Conservation (phyloP, 306 rosid genomes). For the Glycine soja region DNA sequence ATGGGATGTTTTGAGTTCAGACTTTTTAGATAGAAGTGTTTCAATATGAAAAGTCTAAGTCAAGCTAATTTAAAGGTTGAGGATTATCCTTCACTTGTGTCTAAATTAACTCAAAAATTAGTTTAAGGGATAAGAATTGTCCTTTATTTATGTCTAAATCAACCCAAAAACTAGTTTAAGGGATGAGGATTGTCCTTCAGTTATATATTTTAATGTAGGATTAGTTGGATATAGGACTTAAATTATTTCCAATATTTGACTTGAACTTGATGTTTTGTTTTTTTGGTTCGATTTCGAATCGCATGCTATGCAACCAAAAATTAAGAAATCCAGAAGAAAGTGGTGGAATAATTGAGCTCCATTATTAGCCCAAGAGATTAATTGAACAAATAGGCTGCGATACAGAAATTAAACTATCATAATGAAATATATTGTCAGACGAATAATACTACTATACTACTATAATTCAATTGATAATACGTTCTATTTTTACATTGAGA, state of each 20-base stretch:
- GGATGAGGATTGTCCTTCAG: too few relatives aligned
- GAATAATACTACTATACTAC: neutral
- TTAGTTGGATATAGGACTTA: too few relatives aligned
- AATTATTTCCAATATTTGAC: too few relatives aligned
- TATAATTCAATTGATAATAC: neutral
- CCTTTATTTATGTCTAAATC: too few relatives aligned
- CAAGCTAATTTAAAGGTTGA: too few relatives aligned
- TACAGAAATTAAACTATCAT: neutral
- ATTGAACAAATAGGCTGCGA: neutral
- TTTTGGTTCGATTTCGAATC: constrained; percentile 1
- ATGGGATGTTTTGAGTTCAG: neutral
- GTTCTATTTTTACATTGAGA: neutral
- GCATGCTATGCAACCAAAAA: neutral
- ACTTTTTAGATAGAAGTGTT: too few relatives aligned
- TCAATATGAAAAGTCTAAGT: too few relatives aligned
- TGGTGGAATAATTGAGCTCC: constrained; percentile 21
- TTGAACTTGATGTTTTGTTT: constrained; percentile 21
- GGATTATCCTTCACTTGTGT: too few relatives aligned
- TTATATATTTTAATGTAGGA: too few relatives aligned
- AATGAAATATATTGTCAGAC: neutral
- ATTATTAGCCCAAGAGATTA: neutral
- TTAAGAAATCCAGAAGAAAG: neutral
- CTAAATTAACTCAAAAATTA: too few relatives aligned
- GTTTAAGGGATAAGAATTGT: too few relatives aligned
- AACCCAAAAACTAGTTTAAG: too few relatives aligned